These are phyloP conservation scores for Cyclotella kingstonii DNA, from an alignment of 108 stramenopile genomes.

Conservation along the genomic window DNA sequence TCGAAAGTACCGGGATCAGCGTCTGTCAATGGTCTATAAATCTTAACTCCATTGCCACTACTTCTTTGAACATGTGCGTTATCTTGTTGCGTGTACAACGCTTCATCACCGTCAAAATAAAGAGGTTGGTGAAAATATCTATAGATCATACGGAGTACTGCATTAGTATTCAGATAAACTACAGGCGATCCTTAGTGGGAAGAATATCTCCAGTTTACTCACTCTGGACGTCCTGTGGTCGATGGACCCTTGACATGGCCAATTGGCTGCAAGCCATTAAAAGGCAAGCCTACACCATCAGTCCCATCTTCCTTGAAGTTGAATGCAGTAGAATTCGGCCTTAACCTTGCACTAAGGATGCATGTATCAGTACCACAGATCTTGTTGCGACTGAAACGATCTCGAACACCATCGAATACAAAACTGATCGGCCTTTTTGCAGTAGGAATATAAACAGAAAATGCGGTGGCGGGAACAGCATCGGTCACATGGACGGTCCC, in stretches of 20 bases:
- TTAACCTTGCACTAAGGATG: conserved; percentile 41
- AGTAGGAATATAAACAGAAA: conserved; percentile 37
- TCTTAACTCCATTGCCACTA: conserved; percentile 51
- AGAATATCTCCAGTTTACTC: neutral
- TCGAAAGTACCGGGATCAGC: conserved; percentile 42
- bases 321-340: conserved; percentile 26
- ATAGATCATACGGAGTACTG: neutral
- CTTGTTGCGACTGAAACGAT: conserved; percentile 33
- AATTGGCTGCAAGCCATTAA: conserved; percentile 48
- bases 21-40: conserved; percentile 41
- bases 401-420: conserved; percentile 36
- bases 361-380: conserved; percentile 40
- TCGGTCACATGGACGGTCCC: conserved; percentile 32
- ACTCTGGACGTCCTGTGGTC: conserved; percentile 48
- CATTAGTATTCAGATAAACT: no score
- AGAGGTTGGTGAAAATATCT: conserved; percentile 48
- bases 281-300: conserved; percentile 51
- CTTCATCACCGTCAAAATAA: conserved; percentile 42
- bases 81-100: conserved; percentile 44
- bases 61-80: conserved; percentile 38
- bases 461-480: conserved; percentile 25
- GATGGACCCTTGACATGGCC: conserved; percentile 45
- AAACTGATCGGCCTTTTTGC: conserved; percentile 43
- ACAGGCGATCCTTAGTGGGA: neutral
- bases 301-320: conserved; percentile 6